Conservation (phyloP, 306 rosid species). For the Cucumis melo region DNA sequence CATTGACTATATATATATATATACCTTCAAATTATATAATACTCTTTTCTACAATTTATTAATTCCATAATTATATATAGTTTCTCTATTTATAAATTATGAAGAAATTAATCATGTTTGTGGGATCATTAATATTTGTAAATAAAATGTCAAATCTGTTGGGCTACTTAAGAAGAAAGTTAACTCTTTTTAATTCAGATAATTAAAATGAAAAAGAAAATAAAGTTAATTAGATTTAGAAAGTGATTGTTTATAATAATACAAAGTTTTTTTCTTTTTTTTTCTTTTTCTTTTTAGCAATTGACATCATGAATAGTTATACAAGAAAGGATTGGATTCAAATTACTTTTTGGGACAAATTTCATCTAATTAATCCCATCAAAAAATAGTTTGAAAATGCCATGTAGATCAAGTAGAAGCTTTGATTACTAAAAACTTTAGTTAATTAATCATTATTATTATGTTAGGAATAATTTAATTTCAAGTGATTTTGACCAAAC, state of each 20-base stretch:
- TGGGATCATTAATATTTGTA: background rate
- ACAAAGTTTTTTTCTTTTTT: too few species aligned
- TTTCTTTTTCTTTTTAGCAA: too few species aligned
- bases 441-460: too few species aligned
- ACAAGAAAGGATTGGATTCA: too few species aligned
- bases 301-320: too few species aligned
- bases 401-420: too few species aligned
- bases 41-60: background rate
- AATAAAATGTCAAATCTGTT: background rate
- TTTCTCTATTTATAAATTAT: background rate
- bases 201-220: background rate
- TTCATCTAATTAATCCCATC: too few species aligned
- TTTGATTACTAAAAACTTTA: too few species aligned
- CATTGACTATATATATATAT: background rate
- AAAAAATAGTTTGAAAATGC: too few species aligned
- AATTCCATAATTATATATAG: background rate
- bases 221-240: background rate
- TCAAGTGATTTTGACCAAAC: too few species aligned
- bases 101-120: background rate
- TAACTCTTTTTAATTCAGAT: background rate
- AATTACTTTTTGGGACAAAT: too few species aligned
- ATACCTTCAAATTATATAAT: background rate
- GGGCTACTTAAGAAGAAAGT: background rate
- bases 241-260: background rate
- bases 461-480: too few species aligned